Evolutionary conservation across 2,329 filamentous ascomycete species (phyloP).

Genomic region (Huntiella decipiens): DNA sequence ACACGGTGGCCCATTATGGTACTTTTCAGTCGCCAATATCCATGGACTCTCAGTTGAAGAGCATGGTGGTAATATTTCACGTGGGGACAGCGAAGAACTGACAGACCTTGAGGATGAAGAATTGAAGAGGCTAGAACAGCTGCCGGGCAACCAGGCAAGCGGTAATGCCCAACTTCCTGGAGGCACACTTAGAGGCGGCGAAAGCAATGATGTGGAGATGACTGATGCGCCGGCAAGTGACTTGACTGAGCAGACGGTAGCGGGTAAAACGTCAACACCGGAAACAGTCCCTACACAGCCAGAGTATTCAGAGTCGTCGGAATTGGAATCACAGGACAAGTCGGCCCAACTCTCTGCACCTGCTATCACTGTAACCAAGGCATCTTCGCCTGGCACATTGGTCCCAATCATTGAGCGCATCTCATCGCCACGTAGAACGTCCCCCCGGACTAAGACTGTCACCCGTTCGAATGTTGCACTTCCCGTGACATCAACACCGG

Average conservation of each 20-base stretch:
- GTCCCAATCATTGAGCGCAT: not conserved
- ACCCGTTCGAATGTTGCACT: too few relatives aligned
- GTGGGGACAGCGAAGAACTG: constrained; percentile 62
- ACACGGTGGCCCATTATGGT: constrained; percentile 9
- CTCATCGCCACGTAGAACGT: constrained; percentile 1
- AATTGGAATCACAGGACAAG: constrained; percentile 9
- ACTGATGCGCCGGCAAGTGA: constrained; percentile 1
- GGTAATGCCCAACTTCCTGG: constrained; percentile 1
- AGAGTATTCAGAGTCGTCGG: constrained; percentile 8
- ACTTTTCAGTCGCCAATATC: constrained; percentile 4
- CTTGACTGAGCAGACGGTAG: not conserved
- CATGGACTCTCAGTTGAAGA: constrained; percentile 21
- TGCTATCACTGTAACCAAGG: constrained; percentile 14
- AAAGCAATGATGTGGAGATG: constrained; percentile 9
- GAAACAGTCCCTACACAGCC: not conserved
- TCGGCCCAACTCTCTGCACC: not conserved
- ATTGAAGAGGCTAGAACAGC: constrained; percentile 42
- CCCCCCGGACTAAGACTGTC: not conserved
- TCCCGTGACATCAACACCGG: too few relatives aligned
- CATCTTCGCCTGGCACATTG: constrained; percentile 6
- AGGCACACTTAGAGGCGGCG: not conserved
- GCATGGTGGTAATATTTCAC: constrained; percentile 48
- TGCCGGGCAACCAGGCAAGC: not conserved
- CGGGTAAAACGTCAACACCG: not conserved
- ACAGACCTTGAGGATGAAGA: constrained; percentile 88